A percentile compares a stretch with the other conserved stretches of the same genome.
These are phyloP conservation scores for Tricholoma furcatifolium DNA, from an alignment of 768 basidiomycete species.

Conservation along the genomic window DNA sequence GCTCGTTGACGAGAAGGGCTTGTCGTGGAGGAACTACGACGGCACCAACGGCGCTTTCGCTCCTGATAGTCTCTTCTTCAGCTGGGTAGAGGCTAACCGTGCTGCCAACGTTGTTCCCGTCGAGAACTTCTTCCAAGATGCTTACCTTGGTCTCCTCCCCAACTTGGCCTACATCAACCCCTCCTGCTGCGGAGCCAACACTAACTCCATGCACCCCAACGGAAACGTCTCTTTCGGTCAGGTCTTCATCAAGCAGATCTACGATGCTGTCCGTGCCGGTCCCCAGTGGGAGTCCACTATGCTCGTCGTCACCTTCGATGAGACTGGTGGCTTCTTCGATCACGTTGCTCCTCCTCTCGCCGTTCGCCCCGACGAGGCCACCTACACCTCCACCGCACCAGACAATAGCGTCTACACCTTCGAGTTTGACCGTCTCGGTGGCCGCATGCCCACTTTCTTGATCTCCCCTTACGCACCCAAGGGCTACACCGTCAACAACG, in stretches of 20 bases:
- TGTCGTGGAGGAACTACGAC: slow-evolving; percentile 29
- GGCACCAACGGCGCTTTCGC: slow-evolving; percentile 17
- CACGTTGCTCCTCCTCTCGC: slow-evolving; percentile 30
- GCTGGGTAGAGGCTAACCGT: slow-evolving; percentile 19
- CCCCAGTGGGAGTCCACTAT: slow-evolving; percentile 29
- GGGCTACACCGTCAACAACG: slow-evolving; percentile 23
- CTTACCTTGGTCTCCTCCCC: slow-evolving; percentile 23
- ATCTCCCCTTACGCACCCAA: slow-evolving; percentile 23
- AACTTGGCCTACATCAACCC: slow-evolving; percentile 28
- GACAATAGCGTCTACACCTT: slow-evolving; percentile 23
- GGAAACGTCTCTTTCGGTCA: slow-evolving; percentile 25
- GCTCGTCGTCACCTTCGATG: slow-evolving; percentile 31
- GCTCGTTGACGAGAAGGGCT: slow-evolving; percentile 18
- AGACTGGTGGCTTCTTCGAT: slow-evolving; percentile 31
- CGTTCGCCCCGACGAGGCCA: slow-evolving; percentile 23
- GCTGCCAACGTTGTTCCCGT: slow-evolving; percentile 19
- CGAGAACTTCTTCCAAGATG: slow-evolving; percentile 29
- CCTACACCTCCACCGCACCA: slow-evolving; percentile 25
- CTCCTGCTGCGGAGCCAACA: slow-evolving; percentile 20
- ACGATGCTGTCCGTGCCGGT: slow-evolving; percentile 27
- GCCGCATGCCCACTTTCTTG: slow-evolving; percentile 26
- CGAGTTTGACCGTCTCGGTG: slow-evolving; percentile 26
- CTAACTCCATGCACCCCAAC: slow-evolving; percentile 25
- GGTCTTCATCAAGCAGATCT: slow-evolving; percentile 27
- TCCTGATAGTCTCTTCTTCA: slow-evolving; percentile 23